Evolutionary conservation across 2,329 filamentous ascomycete species (phyloP).

Genomic region (Salinomyces thailandicus): DNA sequence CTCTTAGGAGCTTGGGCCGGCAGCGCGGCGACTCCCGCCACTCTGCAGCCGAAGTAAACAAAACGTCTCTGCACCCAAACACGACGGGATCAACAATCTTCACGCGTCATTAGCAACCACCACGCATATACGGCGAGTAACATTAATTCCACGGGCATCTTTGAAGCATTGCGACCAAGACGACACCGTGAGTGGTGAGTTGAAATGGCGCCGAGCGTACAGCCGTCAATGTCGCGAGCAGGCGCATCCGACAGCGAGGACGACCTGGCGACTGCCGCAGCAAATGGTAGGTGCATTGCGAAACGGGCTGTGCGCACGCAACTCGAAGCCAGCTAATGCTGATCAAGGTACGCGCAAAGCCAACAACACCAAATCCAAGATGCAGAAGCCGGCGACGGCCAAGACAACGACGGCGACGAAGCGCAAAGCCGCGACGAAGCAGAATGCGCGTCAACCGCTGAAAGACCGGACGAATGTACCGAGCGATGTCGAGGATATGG

Average conservation of each 20-base stretch:
- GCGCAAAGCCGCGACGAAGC: constrained; percentile 27
- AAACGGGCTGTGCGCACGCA: background rate
- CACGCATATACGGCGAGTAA: background rate
- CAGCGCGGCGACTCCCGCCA: background rate
- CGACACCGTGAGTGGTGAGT: no score
- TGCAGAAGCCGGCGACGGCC: constrained; percentile 26
- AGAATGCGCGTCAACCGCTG: constrained; percentile 30
- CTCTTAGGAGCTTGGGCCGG: background rate
- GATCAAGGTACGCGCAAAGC: constrained; percentile 8
- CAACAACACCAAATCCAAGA: constrained; percentile 20
- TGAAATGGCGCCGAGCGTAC: background rate
- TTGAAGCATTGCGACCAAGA: no score
- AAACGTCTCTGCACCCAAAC: background rate
- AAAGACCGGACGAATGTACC: constrained; percentile 30
- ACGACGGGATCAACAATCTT: background rate
- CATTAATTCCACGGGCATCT: background rate
- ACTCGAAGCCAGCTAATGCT: constrained; percentile 3
- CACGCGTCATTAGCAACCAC: background rate
- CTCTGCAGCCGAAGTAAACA: no score
- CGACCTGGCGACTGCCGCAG: constrained; percentile 11
- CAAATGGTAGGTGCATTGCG: constrained; percentile 4
- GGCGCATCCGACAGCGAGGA: constrained; percentile 16
- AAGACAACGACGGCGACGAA: constrained; percentile 27
- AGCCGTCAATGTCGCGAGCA: constrained; percentile 4
- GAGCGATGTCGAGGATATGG: constrained; percentile 31